Conservation (phyloP, 2,329 filamentous ascomycete genomes). For the Cladosporium sp. region DNA sequence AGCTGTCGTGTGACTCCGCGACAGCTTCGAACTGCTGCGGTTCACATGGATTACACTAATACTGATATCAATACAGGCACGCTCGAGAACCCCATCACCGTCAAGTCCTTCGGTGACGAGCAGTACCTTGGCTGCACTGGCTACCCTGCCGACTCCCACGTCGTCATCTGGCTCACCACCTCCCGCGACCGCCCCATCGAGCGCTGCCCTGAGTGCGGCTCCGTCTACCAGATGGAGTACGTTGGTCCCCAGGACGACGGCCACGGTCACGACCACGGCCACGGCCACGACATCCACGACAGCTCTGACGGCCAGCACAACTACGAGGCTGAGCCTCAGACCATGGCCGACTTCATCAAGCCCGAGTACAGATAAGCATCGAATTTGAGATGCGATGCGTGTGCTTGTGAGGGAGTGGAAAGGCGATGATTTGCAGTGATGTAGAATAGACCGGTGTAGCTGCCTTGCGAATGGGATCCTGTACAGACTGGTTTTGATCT, state of each 20-base stretch:
- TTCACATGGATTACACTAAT: background rate
- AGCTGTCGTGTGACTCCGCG: no score
- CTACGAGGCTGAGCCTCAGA: conserved; percentile 78
- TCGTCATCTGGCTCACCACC: conserved; percentile 83
- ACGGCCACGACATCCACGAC: conserved; percentile 48
- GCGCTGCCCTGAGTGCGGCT: conserved; percentile 95
- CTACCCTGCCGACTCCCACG: conserved; percentile 85
- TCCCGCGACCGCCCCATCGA: conserved; percentile 85
- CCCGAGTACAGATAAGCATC: conserved; percentile 76
- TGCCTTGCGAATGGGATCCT: conserved; percentile 11
- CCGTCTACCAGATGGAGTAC: conserved; percentile 97
- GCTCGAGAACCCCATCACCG: conserved; percentile 80
- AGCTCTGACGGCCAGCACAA: conserved; percentile 48
- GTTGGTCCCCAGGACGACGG: conserved; percentile 75
- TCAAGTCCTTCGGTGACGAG: conserved; percentile 90
- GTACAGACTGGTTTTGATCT: conserved; percentile 12
- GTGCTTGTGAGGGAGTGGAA: background rate
- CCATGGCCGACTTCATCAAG: conserved; percentile 92
- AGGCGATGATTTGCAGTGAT: conserved; percentile 2
- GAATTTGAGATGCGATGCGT: background rate
- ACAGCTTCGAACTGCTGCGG: no score
- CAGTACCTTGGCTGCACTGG: conserved; percentile 97
- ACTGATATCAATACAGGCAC: conserved; percentile 59
- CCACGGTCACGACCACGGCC: conserved; percentile 46
- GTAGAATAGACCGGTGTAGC: conserved; percentile 13